Conservation (phyloP, 257 asterid species). For the Penstemon barbatus region DNA sequence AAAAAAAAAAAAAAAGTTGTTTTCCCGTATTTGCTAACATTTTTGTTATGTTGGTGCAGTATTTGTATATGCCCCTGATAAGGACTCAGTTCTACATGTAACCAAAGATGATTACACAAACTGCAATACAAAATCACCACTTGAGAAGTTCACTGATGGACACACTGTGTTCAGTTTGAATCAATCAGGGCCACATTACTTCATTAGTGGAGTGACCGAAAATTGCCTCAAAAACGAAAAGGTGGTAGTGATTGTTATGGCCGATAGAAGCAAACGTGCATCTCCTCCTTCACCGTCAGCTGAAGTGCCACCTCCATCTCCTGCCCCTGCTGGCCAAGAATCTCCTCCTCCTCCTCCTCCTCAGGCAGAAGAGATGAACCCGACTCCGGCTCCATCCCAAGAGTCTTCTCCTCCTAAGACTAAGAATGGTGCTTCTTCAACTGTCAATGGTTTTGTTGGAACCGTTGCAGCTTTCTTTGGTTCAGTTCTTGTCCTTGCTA, state of each 20-base stretch:
- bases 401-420: conserved; percentile 51
- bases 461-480: conserved; percentile 46
- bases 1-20: neutral
- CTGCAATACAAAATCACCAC: conserved; percentile 53
- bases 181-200: conserved; percentile 66
- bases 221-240: conserved; percentile 72
- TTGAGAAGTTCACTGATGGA: conserved; percentile 55
- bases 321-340: conserved; percentile 32
- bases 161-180: conserved; percentile 44
- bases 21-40: neutral
- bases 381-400: conserved; percentile 54
- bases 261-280: conserved; percentile 51
- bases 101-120: conserved; percentile 53
- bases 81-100: conserved; percentile 70
- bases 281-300: conserved; percentile 48
- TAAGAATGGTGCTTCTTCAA: conserved; percentile 38
- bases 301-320: conserved; percentile 43
- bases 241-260: conserved; percentile 62
- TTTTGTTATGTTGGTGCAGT: conserved; percentile 39
- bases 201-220: conserved; percentile 72
- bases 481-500: conserved; percentile 38
- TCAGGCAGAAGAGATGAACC: conserved; percentile 15
- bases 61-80: conserved; percentile 50
- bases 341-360: conserved; percentile 27
- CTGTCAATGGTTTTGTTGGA: conserved; percentile 34